Evolutionary conservation across 371 early-diverging fungal genomes (phyloP).

Genomic region (Rhizomucor miehei): DNA sequence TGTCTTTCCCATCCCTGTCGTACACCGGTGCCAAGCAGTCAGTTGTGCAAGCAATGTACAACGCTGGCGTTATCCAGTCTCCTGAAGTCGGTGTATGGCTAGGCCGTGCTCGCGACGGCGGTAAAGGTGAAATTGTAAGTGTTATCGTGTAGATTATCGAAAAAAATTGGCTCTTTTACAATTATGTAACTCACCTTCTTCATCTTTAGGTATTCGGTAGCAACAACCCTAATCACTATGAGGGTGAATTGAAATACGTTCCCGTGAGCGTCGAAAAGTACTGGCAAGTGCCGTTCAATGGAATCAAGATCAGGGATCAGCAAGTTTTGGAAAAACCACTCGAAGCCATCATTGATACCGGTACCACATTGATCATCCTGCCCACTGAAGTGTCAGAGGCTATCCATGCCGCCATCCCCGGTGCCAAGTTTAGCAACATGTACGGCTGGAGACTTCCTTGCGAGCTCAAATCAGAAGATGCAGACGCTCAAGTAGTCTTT

Average conservation of each 20-base stretch:
- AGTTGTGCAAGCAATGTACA: constrained; percentile 22
- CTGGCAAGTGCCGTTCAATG: constrained; percentile 50
- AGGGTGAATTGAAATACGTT: constrained; percentile 44
- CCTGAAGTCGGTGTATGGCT: constrained; percentile 37
- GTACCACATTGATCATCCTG: constrained; percentile 25
- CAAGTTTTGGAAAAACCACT: constrained; percentile 10
- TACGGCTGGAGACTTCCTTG: constrained; percentile 47
- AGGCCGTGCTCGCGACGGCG: constrained; percentile 27
- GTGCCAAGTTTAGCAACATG: constrained; percentile 22
- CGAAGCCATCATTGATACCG: constrained; percentile 42
- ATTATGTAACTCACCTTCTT: background rate
- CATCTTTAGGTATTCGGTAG: constrained; percentile 31
- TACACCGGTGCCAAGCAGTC: constrained; percentile 27
- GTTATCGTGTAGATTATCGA: background rate
- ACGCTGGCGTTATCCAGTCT: constrained; percentile 14
- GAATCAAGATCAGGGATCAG: constrained; percentile 27
- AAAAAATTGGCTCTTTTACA: background rate
- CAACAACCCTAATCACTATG: constrained; percentile 30
- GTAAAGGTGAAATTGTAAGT: constrained; percentile 40
- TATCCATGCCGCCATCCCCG: constrained; percentile 41
- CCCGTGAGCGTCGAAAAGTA: constrained; percentile 37
- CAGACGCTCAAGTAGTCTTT: constrained; percentile 11
- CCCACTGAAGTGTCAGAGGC: constrained; percentile 31
- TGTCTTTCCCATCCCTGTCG: constrained; percentile 44
- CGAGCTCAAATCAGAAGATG: constrained; percentile 16